Percentiles rank a stretch among this genome's conserved stretches.
Evolutionary conservation across 352 stramenopile species (phyloP).

Genomic region (Pythium chondricola): DNA sequence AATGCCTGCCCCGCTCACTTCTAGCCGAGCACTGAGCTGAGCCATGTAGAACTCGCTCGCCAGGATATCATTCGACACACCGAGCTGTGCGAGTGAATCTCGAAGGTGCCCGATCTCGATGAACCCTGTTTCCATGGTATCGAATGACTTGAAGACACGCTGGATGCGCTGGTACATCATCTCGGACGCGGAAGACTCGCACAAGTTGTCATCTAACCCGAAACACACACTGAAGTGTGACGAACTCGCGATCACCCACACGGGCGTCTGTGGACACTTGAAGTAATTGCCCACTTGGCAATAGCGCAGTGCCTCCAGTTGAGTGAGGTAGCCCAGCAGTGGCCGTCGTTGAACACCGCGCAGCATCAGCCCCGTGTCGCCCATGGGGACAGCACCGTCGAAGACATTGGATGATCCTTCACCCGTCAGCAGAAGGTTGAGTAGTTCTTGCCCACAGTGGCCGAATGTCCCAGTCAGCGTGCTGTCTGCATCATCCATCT

Average conservation of each 20-base stretch:
- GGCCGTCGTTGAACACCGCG: constrained; percentile 46
- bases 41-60: constrained; percentile 61
- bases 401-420: constrained; percentile 78
- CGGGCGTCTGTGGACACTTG: constrained; percentile 80
- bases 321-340: constrained; percentile 82
- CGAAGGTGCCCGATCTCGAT: constrained; percentile 59
- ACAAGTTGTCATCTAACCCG: constrained; percentile 42
- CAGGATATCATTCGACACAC: constrained; percentile 41
- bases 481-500: constrained; percentile 70
- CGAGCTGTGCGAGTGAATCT: constrained; percentile 62
- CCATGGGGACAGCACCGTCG: constrained; percentile 72
- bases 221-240: constrained; percentile 91
- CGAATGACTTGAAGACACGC: constrained; percentile 85
- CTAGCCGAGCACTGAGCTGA: constrained; percentile 42
- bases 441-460: constrained; percentile 80
- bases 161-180: constrained; percentile 81
- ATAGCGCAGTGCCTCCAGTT: constrained; percentile 88
- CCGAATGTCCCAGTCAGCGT: constrained; percentile 67
- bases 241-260: constrained; percentile 89
- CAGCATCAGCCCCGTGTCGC: constrained; percentile 66
- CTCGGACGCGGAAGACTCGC: constrained; percentile 61
- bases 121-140: constrained; percentile 86
- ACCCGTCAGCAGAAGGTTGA: constrained; percentile 83
- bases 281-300: constrained; percentile 88
- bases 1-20: constrained; percentile 80